These are phyloP conservation scores for Magnolia officinalis DNA, from an alignment of 164 flowering plant species.

Conservation along the genomic window DNA sequence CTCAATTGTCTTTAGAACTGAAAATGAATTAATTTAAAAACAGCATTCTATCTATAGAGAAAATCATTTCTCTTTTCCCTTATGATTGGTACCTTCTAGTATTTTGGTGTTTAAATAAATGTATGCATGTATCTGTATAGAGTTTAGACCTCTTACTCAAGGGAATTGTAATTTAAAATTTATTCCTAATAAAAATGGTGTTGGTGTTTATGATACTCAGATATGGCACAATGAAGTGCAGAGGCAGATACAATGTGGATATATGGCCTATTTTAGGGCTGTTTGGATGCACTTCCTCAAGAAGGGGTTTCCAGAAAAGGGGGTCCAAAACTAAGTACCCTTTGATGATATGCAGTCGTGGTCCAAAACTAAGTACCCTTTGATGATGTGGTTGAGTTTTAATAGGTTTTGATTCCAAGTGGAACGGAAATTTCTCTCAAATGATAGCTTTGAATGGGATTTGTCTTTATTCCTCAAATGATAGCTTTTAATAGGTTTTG, in stretches of 20 bases:
- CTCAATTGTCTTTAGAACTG: background rate
- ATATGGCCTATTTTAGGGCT: background rate
- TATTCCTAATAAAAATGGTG: background rate
- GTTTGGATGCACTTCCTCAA: background rate
- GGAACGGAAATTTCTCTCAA: too few relatives aligned
- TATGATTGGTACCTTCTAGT: background rate
- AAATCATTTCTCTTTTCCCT: background rate
- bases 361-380: too few relatives aligned
- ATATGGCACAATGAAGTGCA: background rate
- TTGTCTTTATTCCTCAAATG: too few relatives aligned
- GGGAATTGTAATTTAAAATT: background rate
- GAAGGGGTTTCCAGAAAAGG: background rate
- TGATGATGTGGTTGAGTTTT: too few relatives aligned
- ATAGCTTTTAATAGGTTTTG: too few relatives aligned
- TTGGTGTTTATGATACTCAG: background rate
- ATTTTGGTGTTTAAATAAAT: background rate
- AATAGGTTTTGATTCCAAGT: too few relatives aligned
- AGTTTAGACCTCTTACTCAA: background rate
- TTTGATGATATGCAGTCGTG: too few relatives aligned
- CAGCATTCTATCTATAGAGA: background rate
- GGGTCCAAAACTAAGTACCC: too few relatives aligned
- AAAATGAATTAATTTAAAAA: background rate
- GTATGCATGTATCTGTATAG: background rate
- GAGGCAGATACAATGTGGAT: background rate
- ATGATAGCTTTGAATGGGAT: too few relatives aligned